Conservation (phyloP, 345 rosid genomes). For the Brassica nigra region DNA sequence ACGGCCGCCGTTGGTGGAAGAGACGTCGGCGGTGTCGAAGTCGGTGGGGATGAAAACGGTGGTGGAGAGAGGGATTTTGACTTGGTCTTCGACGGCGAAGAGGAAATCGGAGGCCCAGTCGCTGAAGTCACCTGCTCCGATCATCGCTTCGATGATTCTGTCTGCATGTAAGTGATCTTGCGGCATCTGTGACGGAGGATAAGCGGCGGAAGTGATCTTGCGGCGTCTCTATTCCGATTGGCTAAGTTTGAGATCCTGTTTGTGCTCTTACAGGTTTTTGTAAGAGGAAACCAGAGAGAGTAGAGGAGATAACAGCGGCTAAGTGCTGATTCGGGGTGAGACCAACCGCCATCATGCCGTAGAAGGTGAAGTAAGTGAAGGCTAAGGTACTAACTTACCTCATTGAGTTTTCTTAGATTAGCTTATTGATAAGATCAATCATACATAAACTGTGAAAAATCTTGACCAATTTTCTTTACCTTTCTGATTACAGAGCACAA, state of each 20-base stretch:
- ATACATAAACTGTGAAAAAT: slow-evolving; percentile 1
- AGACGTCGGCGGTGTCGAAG: slow-evolving; percentile 33
- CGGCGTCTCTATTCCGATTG: too few relatives aligned
- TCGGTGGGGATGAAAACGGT: slow-evolving; percentile 60
- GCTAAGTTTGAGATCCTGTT: too few relatives aligned
- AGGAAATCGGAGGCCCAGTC: slow-evolving; percentile 61
- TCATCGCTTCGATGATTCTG: slow-evolving; percentile 49
- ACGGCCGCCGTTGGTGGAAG: not conserved
- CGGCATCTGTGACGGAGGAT: not conserved
- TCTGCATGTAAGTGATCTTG: not conserved
- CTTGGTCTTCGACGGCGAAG: slow-evolving; percentile 40
- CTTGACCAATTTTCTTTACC: slow-evolving; percentile 24
- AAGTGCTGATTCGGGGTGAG: too few relatives aligned
- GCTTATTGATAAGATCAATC: not conserved
- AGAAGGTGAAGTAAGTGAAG: too few relatives aligned
- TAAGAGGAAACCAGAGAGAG: too few relatives aligned
- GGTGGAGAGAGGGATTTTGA: slow-evolving; percentile 54
- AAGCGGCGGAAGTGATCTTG: not conserved
- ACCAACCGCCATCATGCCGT: too few relatives aligned
- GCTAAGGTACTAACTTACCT: slow-evolving; percentile 32
- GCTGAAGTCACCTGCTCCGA: slow-evolving; percentile 71
- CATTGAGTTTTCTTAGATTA: not conserved
- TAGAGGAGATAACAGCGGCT: too few relatives aligned
- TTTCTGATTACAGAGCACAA: slow-evolving; percentile 54
- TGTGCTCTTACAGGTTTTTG: too few relatives aligned